Conservation (phyloP, 768 basidiomycete species). For the Hypholoma fasciculare region DNA sequence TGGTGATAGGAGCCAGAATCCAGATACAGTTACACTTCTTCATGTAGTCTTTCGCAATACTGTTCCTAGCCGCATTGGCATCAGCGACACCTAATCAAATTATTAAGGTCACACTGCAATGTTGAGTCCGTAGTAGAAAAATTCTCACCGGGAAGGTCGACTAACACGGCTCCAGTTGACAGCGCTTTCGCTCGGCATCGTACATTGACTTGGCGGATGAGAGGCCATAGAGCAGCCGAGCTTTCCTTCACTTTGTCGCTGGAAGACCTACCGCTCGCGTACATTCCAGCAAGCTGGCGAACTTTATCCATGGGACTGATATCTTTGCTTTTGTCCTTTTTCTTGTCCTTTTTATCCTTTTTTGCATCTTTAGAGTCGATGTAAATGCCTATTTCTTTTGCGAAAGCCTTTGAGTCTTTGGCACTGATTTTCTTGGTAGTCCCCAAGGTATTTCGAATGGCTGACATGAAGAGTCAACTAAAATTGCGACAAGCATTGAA, state of each 20-base stretch:
- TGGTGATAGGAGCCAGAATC: slow-evolving; percentile 65
- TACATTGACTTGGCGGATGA: slow-evolving; percentile 64
- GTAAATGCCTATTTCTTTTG: slow-evolving; percentile 57
- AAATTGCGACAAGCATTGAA: background rate
- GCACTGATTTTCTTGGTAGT: slow-evolving; percentile 52
- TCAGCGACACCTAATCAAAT: slow-evolving; percentile 50
- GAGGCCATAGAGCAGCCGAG: slow-evolving; percentile 56
- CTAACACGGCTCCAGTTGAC: slow-evolving; percentile 60
- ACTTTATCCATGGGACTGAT: background rate
- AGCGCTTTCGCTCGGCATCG: slow-evolving; percentile 51
- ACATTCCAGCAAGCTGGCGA: background rate
- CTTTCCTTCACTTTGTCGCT: slow-evolving; percentile 15
- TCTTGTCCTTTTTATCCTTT: slow-evolving; percentile 38
- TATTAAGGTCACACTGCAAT: background rate
- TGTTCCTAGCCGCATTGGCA: slow-evolving; percentile 63
- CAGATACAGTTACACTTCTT: slow-evolving; percentile 64
- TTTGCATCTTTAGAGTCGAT: slow-evolving; percentile 67
- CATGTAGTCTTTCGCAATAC: slow-evolving; percentile 67
- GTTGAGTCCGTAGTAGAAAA: too few relatives aligned
- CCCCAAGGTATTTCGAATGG: slow-evolving; percentile 47
- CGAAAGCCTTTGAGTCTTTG: slow-evolving; percentile 51
- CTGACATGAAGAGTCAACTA: slow-evolving; percentile 24
- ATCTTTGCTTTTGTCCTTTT: slow-evolving; percentile 19
- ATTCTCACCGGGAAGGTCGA: slow-evolving; percentile 58
- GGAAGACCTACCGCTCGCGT: too few relatives aligned